Evolutionary conservation across 2,329 filamentous ascomycete species (phyloP), one percentile per base, ranked within the genome.

Genomic region (Aspergillus spinulosporus): DNA sequence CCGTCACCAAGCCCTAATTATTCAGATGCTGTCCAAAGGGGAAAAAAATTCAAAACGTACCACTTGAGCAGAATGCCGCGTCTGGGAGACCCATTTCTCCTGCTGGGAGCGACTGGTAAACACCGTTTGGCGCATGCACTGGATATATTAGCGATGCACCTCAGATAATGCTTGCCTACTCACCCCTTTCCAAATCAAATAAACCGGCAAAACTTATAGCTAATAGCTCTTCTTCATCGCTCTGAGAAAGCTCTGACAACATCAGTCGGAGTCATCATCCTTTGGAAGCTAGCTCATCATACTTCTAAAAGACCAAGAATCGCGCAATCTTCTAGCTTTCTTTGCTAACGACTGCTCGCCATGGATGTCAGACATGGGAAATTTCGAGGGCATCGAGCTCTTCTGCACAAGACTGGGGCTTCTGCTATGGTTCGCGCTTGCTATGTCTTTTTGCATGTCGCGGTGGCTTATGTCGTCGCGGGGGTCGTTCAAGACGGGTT

Each of bases 211-310:
- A 70, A 29, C 66, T 66, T 34, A 70, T 62, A 0, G 68, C 68
- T 9, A 70, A 50, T 4, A 70, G 44, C 52, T 70, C 68, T 45
- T 68, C 66, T 49, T 70, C 68, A 26, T 70, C 68, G 28, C 65
- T 51, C 15, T 68, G 66, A 9, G 62, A 62, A 6, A 63, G 42
- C 45, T 68, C 67, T 70, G 12, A 29, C 5, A 21, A 28, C 21
- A 45, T 62, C 14, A 58, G 52, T 54, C 14, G 2, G 40, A 12
- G 4, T 39, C 28, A 11, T 42, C 5, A 3, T 5, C 29, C 14
- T 28, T 29, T 5, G 2, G 15, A 6, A 21, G 21, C 21, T 21
- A 21, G 39, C 9, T 21, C n/a, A 6, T 21, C 61, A 15, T 60
- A 70, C 68, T 70, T 50, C 64, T 62, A 8, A 63, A 54, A 2